phyloP scores from a whole-genome alignment of 306 rosid species.

The Pyrus bretschneideri region DNA sequence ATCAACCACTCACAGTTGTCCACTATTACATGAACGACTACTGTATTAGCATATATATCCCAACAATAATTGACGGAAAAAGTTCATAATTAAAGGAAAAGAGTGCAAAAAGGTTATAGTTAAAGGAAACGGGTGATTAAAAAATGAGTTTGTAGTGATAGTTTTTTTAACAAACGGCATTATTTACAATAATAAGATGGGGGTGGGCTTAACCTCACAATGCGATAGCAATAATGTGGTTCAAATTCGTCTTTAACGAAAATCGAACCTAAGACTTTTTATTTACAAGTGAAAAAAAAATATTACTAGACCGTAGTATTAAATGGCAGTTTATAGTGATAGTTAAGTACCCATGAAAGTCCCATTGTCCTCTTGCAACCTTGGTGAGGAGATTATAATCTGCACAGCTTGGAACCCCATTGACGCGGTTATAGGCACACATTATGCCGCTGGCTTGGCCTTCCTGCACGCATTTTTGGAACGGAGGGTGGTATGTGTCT shows the following conservation, averaged over 20 bases:
- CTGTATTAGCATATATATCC: too few relatives aligned
- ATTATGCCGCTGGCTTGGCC: conserved; percentile 83
- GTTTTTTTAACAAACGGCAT: too few relatives aligned
- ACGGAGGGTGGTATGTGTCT: conserved; percentile 90
- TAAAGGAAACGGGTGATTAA: neutral
- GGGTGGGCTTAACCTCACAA: too few relatives aligned
- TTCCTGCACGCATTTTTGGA: conserved; percentile 57
- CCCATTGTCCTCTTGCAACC: conserved; percentile 60
- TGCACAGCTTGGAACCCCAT: conserved; percentile 88
- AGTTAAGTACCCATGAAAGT: conserved; percentile 53
- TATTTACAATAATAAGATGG: too few relatives aligned
- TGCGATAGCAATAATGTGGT: rapidly evolving
- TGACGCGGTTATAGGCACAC: conserved; percentile 87
- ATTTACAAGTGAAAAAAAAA: too few relatives aligned
- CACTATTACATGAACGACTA: too few relatives aligned
- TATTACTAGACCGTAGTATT: rapidly evolving
- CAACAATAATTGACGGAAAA: too few relatives aligned
- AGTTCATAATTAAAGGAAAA: neutral
- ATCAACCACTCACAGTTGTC: too few relatives aligned
- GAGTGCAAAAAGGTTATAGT: neutral
- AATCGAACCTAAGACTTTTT: too few relatives aligned
- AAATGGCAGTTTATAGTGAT: neutral
- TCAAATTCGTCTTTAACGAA: too few relatives aligned
- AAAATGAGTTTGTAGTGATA: neutral
- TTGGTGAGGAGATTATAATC: conserved; percentile 57